Evolutionary conservation across 2,329 filamentous ascomycete genomes (phyloP).

Genomic region (Penicillium concentricum): DNA sequence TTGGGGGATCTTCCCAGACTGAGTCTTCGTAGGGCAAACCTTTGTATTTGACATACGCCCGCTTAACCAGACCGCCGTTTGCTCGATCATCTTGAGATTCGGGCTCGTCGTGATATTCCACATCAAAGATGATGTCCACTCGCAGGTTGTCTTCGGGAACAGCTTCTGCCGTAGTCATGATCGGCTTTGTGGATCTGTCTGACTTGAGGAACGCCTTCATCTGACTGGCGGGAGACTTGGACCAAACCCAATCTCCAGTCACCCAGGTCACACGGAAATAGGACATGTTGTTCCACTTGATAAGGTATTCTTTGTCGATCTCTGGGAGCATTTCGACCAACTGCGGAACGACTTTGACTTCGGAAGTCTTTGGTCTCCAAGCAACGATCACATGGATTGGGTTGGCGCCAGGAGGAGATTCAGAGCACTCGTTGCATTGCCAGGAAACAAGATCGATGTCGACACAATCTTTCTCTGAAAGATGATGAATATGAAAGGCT

Average conservation of each 20-base stretch:
- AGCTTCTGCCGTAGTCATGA: constrained; percentile 71
- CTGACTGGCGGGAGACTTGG: constrained; percentile 60
- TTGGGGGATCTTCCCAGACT: constrained; percentile 83
- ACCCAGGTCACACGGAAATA: constrained; percentile 85
- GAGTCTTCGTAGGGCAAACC: constrained; percentile 86
- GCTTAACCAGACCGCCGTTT: constrained; percentile 69
- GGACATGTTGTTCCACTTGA: constrained; percentile 81
- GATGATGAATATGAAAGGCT: constrained; percentile 80
- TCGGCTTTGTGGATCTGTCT: constrained; percentile 60
- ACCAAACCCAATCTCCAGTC: constrained; percentile 85
- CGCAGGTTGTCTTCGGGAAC: constrained; percentile 83
- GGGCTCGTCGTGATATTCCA: constrained; percentile 65
- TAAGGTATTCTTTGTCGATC: constrained; percentile 83
- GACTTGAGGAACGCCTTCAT: constrained; percentile 74
- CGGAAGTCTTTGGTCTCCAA: constrained; percentile 71
- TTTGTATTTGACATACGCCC: constrained; percentile 85
- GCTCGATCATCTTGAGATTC: constrained; percentile 61
- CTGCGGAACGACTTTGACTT: constrained; percentile 45
- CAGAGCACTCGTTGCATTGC: constrained; percentile 75
- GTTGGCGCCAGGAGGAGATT: constrained; percentile 58
- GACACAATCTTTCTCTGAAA: constrained; percentile 53
- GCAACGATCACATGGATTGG: constrained; percentile 73
- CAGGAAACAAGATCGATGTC: constrained; percentile 69
- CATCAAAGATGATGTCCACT: constrained; percentile 84
- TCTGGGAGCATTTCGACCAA: constrained; percentile 61